Conservation (phyloP, 1,139 yeast genomes). For the Yamadazyma dushanensis region DNA sequence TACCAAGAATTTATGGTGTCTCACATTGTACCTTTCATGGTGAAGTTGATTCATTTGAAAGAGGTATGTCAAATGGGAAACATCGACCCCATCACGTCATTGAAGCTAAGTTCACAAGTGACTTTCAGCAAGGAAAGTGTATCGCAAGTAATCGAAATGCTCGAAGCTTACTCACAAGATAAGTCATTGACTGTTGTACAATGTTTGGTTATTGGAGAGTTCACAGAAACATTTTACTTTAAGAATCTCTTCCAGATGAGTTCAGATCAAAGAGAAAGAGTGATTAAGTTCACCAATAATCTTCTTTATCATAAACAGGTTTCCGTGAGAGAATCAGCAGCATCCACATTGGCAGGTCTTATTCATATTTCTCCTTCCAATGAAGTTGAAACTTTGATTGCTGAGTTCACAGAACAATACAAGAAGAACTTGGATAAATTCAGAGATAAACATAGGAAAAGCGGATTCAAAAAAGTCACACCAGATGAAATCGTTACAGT, state of each 20-base stretch:
- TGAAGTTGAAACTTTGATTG: slow-evolving; percentile 45
- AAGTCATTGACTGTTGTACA: slow-evolving; percentile 63
- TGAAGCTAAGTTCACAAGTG: slow-evolving; percentile 59
- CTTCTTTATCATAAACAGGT: slow-evolving; percentile 64
- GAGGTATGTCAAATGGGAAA: slow-evolving; percentile 81
- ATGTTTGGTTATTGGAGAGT: slow-evolving; percentile 63
- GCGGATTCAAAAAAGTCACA: slow-evolving; percentile 30
- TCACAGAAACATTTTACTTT: slow-evolving; percentile 74
- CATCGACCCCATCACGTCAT: slow-evolving; percentile 54
- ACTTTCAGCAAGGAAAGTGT: slow-evolving; percentile 50
- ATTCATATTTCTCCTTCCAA: slow-evolving; percentile 71
- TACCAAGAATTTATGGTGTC: slow-evolving; percentile 37
- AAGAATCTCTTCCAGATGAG: slow-evolving; percentile 64
- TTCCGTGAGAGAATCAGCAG: slow-evolving; percentile 77
- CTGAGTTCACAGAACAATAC: slow-evolving; percentile 23
- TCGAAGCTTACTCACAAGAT: slow-evolving; percentile 45
- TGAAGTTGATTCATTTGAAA: slow-evolving; percentile 65
- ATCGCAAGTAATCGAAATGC: slow-evolving; percentile 47
- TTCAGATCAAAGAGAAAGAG: slow-evolving; percentile 44
- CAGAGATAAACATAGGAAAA: slow-evolving; percentile 32
- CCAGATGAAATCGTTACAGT: slow-evolving; percentile 49
- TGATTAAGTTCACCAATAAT: slow-evolving; percentile 55
- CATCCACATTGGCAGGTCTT: slow-evolving; percentile 76
- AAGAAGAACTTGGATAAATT: slow-evolving; percentile 30
- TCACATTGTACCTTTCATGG: slow-evolving; percentile 68